phyloP scores from a whole-genome alignment of 176 grass and related monocot genomes.

The Tuctoria greenei region DNA sequence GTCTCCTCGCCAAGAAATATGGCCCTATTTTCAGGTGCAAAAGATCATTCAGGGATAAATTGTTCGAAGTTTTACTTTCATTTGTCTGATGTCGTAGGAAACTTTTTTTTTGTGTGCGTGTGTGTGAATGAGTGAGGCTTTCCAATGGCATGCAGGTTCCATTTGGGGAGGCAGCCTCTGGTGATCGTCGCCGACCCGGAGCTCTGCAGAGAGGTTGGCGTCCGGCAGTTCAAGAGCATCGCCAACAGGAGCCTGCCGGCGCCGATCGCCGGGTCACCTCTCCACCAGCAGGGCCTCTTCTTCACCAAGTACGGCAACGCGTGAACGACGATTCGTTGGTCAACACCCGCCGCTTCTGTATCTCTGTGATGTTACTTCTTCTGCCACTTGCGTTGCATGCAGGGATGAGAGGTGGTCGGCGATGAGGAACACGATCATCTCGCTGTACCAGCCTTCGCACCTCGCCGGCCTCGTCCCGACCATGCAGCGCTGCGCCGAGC shows the following conservation, averaged over 20 bases:
- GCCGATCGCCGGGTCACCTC: constrained; percentile 49
- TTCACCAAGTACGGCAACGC: constrained; percentile 39
- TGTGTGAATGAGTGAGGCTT: background rate
- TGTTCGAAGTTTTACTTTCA: background rate
- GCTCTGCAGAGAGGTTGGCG: constrained; percentile 61
- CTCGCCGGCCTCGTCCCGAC: constrained; percentile 63
- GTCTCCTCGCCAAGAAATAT: constrained; percentile 55
- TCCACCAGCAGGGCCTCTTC: constrained; percentile 76
- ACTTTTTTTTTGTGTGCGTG: too few species aligned
- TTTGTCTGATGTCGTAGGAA: background rate
- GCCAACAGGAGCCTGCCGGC: constrained; percentile 67
- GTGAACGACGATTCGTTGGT: background rate
- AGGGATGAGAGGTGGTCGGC: constrained; percentile 69
- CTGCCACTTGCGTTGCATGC: background rate
- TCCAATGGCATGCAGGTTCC: constrained; percentile 50
- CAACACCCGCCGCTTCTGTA: background rate
- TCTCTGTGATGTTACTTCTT: background rate
- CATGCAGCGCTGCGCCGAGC: constrained; percentile 68
- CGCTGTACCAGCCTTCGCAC: constrained; percentile 80
- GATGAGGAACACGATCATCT: constrained; percentile 75
- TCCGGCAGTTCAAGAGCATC: constrained; percentile 74
- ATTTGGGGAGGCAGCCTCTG: constrained; percentile 77
- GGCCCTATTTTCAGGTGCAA: constrained; percentile 64
- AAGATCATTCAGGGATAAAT: background rate
- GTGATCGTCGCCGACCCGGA: constrained; percentile 74